A percentile compares a stretch with the other conserved stretches of the same genome.
phyloP scores from a whole-genome alignment of 164 flowering plant species.

The Chloranthus sessilifolius region DNA sequence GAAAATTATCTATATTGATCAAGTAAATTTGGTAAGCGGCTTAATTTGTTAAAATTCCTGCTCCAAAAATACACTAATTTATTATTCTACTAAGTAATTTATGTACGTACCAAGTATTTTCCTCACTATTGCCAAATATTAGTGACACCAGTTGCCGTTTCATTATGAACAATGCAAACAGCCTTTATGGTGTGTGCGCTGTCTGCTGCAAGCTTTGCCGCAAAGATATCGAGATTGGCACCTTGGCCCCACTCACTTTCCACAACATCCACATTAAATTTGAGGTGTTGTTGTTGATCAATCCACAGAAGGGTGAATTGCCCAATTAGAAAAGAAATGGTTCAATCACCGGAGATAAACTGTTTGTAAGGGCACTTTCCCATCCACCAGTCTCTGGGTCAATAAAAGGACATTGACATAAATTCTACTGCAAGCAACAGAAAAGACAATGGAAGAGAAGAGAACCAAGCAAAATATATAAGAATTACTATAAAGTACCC shows the following conservation, averaged over 20 bases:
- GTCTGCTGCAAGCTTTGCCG: constrained; percentile 78
- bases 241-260: constrained; percentile 98
- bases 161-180: constrained; percentile 89
- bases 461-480: background rate
- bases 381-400: constrained; percentile 96
- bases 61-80: no score
- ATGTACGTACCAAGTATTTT: constrained; percentile 76
- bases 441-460: constrained; percentile 1
- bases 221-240: constrained; percentile 76
- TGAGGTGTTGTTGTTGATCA: constrained; percentile 91
- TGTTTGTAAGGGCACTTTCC: constrained; percentile 98
- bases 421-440: no score
- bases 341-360: constrained; percentile 90
- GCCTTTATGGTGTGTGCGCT: constrained; percentile 86
- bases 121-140: constrained; percentile 77
- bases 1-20: background rate
- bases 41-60: no score
- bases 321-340: constrained; percentile 80
- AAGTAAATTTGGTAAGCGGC: no score
- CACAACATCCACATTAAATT: constrained; percentile 85
- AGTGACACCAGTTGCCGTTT: constrained; percentile 97
- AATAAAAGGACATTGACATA: no score
- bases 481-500: no score
- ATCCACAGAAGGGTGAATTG: constrained; percentile 98
- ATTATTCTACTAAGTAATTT: no score